Conservation (phyloP, 441 rosid genomes). For the Cnidoscolus chayamansa region DNA sequence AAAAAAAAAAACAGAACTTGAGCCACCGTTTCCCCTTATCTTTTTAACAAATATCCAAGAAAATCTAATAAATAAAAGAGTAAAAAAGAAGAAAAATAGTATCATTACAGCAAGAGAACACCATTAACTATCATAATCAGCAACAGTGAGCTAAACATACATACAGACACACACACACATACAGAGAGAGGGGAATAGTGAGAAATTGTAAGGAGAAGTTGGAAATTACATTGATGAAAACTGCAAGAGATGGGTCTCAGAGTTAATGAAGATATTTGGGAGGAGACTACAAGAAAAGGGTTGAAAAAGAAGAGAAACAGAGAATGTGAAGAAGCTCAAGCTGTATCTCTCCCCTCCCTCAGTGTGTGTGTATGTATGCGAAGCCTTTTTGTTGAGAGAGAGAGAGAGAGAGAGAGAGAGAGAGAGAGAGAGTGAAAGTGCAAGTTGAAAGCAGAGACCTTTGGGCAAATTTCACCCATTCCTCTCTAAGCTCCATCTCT, state of each 20-base stretch:
- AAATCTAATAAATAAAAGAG: not conserved
- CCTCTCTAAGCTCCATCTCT: too few species aligned
- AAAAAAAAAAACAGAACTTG: too few species aligned
- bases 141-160: not conserved
- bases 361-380: not conserved
- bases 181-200: too few species aligned
- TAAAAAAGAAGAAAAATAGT: not conserved
- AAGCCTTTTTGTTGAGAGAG: not conserved
- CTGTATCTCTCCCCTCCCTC: not conserved
- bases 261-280: not conserved
- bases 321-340: not conserved
- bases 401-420: too few species aligned
- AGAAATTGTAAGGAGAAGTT: not conserved
- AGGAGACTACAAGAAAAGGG: not conserved
- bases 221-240: constrained; percentile 20
- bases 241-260: constrained; percentile 2
- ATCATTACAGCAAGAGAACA: not conserved
- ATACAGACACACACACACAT: not conserved
- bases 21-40: too few species aligned
- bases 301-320: not conserved
- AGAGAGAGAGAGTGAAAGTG: constrained; percentile 1
- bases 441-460: not conserved
- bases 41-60: constrained; percentile 16
- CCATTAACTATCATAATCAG: not conserved
- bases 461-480: too few species aligned